Evolutionary conservation across 1,284 basidiomycete genomes (phyloP), one percentile per base, ranked within the genome.

Genomic region (Sphaerobolus stellatus): DNA sequence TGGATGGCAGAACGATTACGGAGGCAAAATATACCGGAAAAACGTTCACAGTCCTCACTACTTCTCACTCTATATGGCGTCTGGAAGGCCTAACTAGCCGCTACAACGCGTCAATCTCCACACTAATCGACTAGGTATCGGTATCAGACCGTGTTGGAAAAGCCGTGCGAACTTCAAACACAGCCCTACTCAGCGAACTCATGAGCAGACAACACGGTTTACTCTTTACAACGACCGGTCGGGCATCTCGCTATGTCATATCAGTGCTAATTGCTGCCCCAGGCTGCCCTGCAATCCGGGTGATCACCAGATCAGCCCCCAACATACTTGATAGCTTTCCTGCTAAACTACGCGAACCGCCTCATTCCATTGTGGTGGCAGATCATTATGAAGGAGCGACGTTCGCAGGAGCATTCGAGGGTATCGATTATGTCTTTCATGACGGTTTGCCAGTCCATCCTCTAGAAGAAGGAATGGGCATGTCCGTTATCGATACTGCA

Each of bases 371-470:
- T 59, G 63, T 58, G 18, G 49, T 69, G 44, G 67, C 62, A 11
- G 68, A 71, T 58, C 62, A 62, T 54, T 61, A 68, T 49, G 65
- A 71, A 40, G 59, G 58, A 20, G 54, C 54, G 49, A 60, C 68
- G 18, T 62, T 71, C 14, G 52, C 57, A 20, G 56, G 62, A 25
- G 68, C 67, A 9, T 47, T 70, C 22, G 45, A 59, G 8, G 66
- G 62, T 40, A 62, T 68, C 27, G 62, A 64, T 27, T 43, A 66
- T 28, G 64, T 70, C 11, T 70, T 69, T 56, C 64, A 70, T 61
- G 70, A 71, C 53, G 68, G 60, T 0, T 69, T 66, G 1, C 55
- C 62, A 40, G 62, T 67, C 56, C 56, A 62, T 44, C 49, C 64
- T n/a, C n/a, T n/a, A n/a, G 33, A 18, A 36, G 18, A 43, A 27